Percentiles rank a stretch among this genome's conserved stretches.
phyloP scores from a whole-genome alignment of 2,329 filamentous ascomycete species.

The Atkinsonella hypoxylon region DNA sequence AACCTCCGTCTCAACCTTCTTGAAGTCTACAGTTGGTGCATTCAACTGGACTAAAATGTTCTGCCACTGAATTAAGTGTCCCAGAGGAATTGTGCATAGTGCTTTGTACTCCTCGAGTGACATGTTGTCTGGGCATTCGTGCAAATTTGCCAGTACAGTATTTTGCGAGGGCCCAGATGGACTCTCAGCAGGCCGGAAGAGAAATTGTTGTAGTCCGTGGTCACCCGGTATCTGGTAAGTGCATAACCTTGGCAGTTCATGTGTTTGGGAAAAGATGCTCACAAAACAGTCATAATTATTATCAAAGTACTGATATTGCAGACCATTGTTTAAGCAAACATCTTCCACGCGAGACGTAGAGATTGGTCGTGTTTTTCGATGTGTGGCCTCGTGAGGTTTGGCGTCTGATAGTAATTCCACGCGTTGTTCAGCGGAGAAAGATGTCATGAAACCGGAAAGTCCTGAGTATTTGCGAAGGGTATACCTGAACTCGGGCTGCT shows the following conservation, averaged over 20 bases:
- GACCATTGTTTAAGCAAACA: constrained; percentile 14
- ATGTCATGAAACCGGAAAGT: constrained; percentile 2
- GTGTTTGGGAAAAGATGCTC: neutral
- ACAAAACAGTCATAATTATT: neutral
- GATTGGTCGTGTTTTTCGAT: constrained; percentile 5
- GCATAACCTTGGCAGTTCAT: constrained; percentile 4
- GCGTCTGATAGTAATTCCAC: constrained; percentile 11
- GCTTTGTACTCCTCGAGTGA: constrained; percentile 41
- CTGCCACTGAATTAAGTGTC: constrained; percentile 12
- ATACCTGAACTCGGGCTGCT: neutral
- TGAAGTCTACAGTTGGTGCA: constrained; percentile 13
- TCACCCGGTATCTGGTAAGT: constrained; percentile 9
- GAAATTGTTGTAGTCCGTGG: constrained; percentile 9
- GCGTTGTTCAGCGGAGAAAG: neutral
- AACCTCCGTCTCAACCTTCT: constrained; percentile 10
- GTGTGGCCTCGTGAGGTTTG: constrained; percentile 10
- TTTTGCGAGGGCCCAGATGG: constrained; percentile 28
- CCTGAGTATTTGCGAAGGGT: constrained; percentile 6
- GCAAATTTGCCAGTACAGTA: constrained; percentile 36
- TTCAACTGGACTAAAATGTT: constrained; percentile 13
- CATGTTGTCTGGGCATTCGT: constrained; percentile 33
- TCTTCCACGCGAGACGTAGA: constrained; percentile 3
- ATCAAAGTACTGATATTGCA: constrained; percentile 13
- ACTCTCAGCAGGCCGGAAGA: constrained; percentile 1
- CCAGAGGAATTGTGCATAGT: constrained; percentile 8